phyloP scores from a whole-genome alignment of 2,329 filamentous ascomycete genomes.

The Coniella lustricola region DNA sequence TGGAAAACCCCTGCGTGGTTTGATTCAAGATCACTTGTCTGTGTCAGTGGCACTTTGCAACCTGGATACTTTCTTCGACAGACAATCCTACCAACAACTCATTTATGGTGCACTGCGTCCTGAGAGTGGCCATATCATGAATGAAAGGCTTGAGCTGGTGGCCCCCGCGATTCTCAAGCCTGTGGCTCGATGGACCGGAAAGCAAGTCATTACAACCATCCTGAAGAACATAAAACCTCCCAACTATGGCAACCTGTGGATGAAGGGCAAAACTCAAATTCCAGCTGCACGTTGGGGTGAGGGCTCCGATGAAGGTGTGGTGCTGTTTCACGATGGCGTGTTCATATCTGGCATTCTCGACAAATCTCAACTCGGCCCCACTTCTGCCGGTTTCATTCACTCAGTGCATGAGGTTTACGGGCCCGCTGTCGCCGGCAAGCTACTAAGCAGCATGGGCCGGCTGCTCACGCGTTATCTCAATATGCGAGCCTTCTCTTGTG shows the following conservation, averaged over 20 bases:
- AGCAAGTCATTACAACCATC: constrained; percentile 89
- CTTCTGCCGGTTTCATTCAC: constrained; percentile 80
- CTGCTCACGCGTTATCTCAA: constrained; percentile 83
- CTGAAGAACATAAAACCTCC: constrained; percentile 83
- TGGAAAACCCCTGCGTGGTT: constrained; percentile 85
- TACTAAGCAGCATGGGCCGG: constrained; percentile 83
- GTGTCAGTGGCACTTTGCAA: constrained; percentile 88
- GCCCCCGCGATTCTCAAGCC: constrained; percentile 79
- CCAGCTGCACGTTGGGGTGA: constrained; percentile 72
- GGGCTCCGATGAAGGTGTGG: constrained; percentile 68
- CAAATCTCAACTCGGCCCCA: constrained; percentile 89
- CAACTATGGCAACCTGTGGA: constrained; percentile 68
- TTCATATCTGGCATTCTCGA: constrained; percentile 88
- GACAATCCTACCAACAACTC: constrained; percentile 87
- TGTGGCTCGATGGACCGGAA: constrained; percentile 81
- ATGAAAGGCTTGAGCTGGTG: constrained; percentile 73
- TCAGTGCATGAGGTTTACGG: constrained; percentile 92
- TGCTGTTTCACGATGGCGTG: constrained; percentile 81
- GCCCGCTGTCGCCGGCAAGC: constrained; percentile 73
- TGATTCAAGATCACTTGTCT: constrained; percentile 98
- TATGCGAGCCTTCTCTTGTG: constrained; percentile 93
- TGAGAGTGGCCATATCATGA: constrained; percentile 80
- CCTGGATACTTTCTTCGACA: constrained; percentile 83
- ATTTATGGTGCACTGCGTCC: constrained; percentile 84
- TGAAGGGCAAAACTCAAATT: constrained; percentile 73